Evolutionary conservation across 179 eudicot species (phyloP).

Genomic region (Carnegiea gigantea): DNA sequence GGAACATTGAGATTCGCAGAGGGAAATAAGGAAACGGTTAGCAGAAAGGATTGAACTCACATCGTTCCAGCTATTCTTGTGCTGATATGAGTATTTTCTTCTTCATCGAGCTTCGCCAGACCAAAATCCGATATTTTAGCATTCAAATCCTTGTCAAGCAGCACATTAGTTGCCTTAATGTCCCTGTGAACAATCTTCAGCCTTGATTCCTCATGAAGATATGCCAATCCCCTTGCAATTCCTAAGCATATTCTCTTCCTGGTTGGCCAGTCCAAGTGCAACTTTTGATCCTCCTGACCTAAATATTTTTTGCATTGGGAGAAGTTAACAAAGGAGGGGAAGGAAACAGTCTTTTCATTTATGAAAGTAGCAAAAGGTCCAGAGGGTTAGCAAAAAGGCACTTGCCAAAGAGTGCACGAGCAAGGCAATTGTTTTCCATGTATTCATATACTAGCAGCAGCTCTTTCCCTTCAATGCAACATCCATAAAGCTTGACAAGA

Average conservation of each 20-base stretch:
- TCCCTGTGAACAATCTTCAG: conserved; percentile 11
- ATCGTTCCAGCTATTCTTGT: conserved; percentile 12
- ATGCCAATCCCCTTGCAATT: conserved; percentile 10
- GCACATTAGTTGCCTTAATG: conserved; percentile 11
- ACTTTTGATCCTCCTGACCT: conserved; percentile 5
- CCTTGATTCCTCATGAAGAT: conserved; percentile 10
- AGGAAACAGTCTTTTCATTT: neutral
- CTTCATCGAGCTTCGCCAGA: conserved; percentile 9
- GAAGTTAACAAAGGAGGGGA: neutral
- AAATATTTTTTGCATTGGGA: neutral
- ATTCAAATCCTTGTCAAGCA: neutral
- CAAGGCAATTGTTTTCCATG: conserved; percentile 38
- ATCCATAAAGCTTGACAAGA: conserved; percentile 66
- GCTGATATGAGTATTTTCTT: conserved; percentile 12
- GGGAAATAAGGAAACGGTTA: neutral
- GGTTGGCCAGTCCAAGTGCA: conserved; percentile 8
- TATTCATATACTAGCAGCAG: conserved; percentile 4
- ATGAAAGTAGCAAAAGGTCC: neutral
- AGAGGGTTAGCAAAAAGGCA: neutral
- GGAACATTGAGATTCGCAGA: neutral
- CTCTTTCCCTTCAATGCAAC: conserved; percentile 22
- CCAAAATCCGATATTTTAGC: conserved; percentile 12
- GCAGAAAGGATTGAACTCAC: neutral
- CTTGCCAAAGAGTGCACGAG: conserved; percentile 58
- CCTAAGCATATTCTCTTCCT: conserved; percentile 8